These are phyloP conservation scores for Aristolochia fimbriata DNA, from an alignment of 164 flowering plant genomes.

Conservation along the genomic window DNA sequence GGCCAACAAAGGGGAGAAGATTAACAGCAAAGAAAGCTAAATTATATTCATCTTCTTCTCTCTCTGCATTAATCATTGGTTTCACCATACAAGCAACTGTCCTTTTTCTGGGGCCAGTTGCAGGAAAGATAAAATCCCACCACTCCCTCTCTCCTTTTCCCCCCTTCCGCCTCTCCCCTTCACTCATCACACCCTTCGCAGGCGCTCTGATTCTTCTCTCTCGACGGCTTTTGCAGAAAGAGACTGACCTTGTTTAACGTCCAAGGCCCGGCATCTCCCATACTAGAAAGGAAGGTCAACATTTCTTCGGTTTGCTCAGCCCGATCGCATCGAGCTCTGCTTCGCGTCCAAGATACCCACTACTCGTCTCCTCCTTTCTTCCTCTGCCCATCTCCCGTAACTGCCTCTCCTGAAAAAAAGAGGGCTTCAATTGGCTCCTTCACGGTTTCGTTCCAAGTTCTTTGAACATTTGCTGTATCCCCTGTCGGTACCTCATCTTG, in stretches of 20 bases:
- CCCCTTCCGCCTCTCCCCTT: not conserved
- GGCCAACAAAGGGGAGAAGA: too few relatives aligned
- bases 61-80: constrained; percentile 10
- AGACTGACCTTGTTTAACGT: constrained; percentile 33
- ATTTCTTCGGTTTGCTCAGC: constrained; percentile 12
- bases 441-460: not conserved
- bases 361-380: constrained; percentile 7
- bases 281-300: constrained; percentile 5
- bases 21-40: not conserved
- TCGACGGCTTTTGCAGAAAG: constrained; percentile 2
- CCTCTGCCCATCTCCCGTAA: constrained; percentile 7
- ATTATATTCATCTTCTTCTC: not conserved
- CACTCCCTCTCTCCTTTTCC: not conserved
- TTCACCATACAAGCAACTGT: constrained; percentile 9
- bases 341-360: constrained; percentile 12
- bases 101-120: constrained; percentile 5
- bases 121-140: constrained; percentile 8
- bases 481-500: not conserved
- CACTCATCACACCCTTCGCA: not conserved
- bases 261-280: constrained; percentile 30
- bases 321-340: constrained; percentile 9
- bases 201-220: not conserved
- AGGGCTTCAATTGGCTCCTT: not conserved
- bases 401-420: not conserved
- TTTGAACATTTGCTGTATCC: not conserved